Evolutionary conservation across 345 rosid genomes (phyloP).

Genomic region (Syzygium oleosum): DNA sequence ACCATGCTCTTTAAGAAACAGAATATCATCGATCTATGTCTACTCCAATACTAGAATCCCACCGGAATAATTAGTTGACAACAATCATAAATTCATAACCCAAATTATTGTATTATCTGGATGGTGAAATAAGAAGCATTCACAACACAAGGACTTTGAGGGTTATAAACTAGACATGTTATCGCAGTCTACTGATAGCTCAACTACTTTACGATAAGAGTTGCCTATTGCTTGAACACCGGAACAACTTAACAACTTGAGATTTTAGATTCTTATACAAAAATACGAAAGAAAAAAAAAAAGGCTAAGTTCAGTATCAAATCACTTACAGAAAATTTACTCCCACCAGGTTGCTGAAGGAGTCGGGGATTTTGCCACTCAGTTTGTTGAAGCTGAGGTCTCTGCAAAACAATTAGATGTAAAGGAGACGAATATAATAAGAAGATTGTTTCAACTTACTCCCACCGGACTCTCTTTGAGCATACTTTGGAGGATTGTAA

Average conservation of each 20-base stretch:
- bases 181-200: not conserved
- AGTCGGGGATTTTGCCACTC: constrained; percentile 23
- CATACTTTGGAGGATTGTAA: not conserved
- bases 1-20: not conserved
- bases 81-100: not conserved
- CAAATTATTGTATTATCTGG: not conserved
- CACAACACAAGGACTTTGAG: not conserved
- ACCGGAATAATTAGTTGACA: not conserved
- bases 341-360: not conserved
- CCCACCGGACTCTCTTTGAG: not conserved
- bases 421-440: not conserved
- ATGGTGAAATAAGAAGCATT: not conserved
- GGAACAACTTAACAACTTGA: not conserved
- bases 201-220: not conserved
- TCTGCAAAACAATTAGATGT: constrained; percentile 5
- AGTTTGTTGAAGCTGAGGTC: constrained; percentile 42
- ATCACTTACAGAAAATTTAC: not conserved
- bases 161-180: not conserved
- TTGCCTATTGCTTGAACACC: not conserved
- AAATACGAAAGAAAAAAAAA: not conserved
- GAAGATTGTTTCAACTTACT: not conserved
- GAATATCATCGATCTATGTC: not conserved
- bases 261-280: not conserved
- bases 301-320: not conserved
- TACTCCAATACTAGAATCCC: not conserved